Conservation (phyloP, 2,329 filamentous ascomycete genomes). For the Penicillium concentricum region DNA sequence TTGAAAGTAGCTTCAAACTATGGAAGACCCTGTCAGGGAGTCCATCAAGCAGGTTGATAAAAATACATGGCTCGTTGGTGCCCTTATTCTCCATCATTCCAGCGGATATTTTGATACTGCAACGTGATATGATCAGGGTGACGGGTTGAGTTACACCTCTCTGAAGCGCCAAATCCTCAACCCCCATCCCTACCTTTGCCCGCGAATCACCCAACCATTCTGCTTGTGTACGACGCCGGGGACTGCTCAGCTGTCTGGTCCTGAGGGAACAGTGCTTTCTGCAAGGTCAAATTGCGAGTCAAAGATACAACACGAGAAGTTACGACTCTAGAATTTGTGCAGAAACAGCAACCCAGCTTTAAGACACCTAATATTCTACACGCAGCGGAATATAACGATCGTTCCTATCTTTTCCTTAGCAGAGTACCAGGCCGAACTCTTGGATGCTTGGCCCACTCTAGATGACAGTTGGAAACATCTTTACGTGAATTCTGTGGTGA, state of each 20-base stretch:
- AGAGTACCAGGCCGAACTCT: slow-evolving; percentile 28
- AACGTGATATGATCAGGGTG: neutral
- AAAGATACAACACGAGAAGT: neutral
- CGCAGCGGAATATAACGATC: slow-evolving; percentile 16
- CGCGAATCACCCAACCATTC: neutral
- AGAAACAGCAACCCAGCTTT: neutral
- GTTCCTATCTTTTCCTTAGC: slow-evolving; percentile 26
- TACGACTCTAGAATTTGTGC: neutral
- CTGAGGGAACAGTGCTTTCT: slow-evolving; percentile 21
- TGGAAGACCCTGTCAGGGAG: neutral
- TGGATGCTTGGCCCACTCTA: slow-evolving; percentile 27
- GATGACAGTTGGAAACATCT: slow-evolving; percentile 18
- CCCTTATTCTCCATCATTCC: neutral
- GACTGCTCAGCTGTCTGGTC: slow-evolving; percentile 23
- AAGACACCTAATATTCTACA: neutral
- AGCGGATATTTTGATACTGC: neutral
- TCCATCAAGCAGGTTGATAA: neutral
- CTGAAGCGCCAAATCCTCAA: neutral
- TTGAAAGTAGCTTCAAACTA: neutral
- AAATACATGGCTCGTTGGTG: neutral
- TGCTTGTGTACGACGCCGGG: slow-evolving; percentile 21
- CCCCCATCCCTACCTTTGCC: neutral
- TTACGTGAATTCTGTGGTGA: slow-evolving; percentile 17
- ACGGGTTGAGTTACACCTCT: neutral
- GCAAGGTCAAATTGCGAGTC: slow-evolving; percentile 20